A percentile compares a stretch with the other conserved stretches of the same genome.
Conservation (phyloP, 768 basidiomycete genomes). For the Terana coerulea region DNA sequence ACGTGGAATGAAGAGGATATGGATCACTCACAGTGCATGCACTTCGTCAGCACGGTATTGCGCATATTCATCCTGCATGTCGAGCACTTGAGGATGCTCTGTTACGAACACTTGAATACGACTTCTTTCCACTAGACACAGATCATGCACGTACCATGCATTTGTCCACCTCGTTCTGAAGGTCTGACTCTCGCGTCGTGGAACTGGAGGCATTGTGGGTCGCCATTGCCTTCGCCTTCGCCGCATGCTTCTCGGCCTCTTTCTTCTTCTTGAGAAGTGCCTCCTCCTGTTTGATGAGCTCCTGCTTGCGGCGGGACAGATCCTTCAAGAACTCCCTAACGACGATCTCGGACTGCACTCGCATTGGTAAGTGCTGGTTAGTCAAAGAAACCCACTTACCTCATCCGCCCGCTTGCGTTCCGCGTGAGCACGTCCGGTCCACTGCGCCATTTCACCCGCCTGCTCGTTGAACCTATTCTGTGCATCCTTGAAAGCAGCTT, state of each 20-base stretch:
- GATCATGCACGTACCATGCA: conserved; percentile 47
- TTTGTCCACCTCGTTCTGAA: conserved; percentile 49
- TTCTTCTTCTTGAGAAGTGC: conserved; percentile 42
- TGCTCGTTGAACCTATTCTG: neutral
- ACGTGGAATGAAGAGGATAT: neutral
- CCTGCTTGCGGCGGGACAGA: conserved; percentile 30
- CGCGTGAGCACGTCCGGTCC: neutral
- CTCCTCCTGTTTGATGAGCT: conserved; percentile 45
- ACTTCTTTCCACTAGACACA: neutral
- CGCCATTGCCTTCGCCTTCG: conserved; percentile 41
- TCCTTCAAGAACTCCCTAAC: conserved; percentile 32
- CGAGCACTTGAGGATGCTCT: conserved; percentile 86
- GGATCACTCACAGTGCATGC: conserved; percentile 78
- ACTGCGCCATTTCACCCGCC: neutral
- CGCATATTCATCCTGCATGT: conserved; percentile 80
- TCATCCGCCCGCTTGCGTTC: conserved; percentile 33
- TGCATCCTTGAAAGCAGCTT: neutral
- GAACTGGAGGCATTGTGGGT: conserved; percentile 25
- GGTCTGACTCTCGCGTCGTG: conserved; percentile 30
- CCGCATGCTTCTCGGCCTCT: conserved; percentile 47
- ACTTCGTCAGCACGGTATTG: conserved; percentile 78
- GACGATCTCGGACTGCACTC: conserved; percentile 4
- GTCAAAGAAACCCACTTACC: conserved; percentile 27
- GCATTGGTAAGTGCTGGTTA: too few species aligned
- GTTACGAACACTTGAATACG: conserved; percentile 2